phyloP scores from a whole-genome alignment of 2,329 filamentous ascomycete species.

The Colletotrichum sp. region DNA sequence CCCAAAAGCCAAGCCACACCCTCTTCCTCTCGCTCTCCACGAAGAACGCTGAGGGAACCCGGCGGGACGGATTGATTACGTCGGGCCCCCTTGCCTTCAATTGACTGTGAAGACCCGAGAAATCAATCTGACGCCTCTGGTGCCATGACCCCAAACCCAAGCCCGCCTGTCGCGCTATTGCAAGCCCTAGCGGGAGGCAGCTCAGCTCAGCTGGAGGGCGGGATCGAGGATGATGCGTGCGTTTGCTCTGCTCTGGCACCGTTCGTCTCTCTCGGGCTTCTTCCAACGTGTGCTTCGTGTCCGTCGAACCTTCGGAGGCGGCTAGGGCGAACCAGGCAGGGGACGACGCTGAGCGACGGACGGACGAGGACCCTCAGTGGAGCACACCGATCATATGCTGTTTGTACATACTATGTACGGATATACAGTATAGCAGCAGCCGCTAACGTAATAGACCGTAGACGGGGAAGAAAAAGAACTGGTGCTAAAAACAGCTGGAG shows the following conservation, averaged over 20 bases:
- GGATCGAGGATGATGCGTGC: neutral
- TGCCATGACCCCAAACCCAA: neutral
- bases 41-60: neutral
- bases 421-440: neutral
- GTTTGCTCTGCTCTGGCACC: too few relatives aligned
- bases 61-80: neutral
- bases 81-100: neutral
- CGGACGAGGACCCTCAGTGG: constrained; percentile 4
- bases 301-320: neutral
- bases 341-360: neutral
- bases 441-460: neutral
- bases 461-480: neutral
- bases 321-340: neutral
- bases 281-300: neutral
- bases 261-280: neutral
- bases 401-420: too few relatives aligned
- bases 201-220: neutral
- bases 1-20: neutral
- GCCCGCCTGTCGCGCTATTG: neutral
- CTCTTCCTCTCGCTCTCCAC: neutral
- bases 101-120: neutral
- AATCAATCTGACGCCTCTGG: neutral
- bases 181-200: neutral
- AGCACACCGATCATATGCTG: neutral
- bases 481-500: neutral